Evolutionary conservation across 352 stramenopile species (phyloP).

Genomic region (Phytophthora cryptogea): DNA sequence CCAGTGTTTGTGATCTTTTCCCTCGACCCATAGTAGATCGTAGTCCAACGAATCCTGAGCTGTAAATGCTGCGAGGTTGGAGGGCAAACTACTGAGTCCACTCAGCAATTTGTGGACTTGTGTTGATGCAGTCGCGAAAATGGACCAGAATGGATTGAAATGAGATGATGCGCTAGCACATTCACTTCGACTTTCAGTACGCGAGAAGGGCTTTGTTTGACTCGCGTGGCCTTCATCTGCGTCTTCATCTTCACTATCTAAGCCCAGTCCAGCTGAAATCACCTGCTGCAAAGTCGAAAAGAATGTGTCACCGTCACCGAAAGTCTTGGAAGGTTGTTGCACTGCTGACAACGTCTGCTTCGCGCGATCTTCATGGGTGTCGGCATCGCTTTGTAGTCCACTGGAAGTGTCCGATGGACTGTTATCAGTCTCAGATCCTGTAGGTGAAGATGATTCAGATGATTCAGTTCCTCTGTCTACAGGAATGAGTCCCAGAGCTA

Average conservation of each 20-base stretch:
- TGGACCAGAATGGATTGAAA: slow-evolving; percentile 5
- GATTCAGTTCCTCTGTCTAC: not conserved
- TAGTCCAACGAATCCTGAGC: slow-evolving; percentile 19
- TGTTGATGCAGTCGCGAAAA: slow-evolving; percentile 10
- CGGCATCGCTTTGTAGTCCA: not conserved
- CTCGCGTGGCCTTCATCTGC: not conserved
- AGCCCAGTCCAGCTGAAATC: slow-evolving; percentile 10
- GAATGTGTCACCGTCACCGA: not conserved
- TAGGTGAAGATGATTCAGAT: not conserved
- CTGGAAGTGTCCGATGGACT: not conserved
- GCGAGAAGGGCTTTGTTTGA: not conserved
- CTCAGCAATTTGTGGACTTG: slow-evolving; percentile 10
- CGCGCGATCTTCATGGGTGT: not conserved
- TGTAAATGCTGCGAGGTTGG: not conserved
- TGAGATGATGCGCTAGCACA: not conserved
- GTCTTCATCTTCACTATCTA: slow-evolving; percentile 6
- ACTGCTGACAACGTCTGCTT: not conserved
- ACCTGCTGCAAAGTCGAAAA: slow-evolving; percentile 1
- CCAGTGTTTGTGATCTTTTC: slow-evolving; percentile 16
- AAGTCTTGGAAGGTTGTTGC: not conserved
- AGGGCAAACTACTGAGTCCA: slow-evolving; percentile 4
- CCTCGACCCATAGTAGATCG: slow-evolving; percentile 25
- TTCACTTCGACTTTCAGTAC: not conserved
- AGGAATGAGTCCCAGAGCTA: slow-evolving; percentile 3
- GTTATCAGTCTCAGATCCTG: not conserved